phyloP scores from a whole-genome alignment of 2,329 filamentous ascomycete genomes.

The Rhynchosporium secalis region DNA sequence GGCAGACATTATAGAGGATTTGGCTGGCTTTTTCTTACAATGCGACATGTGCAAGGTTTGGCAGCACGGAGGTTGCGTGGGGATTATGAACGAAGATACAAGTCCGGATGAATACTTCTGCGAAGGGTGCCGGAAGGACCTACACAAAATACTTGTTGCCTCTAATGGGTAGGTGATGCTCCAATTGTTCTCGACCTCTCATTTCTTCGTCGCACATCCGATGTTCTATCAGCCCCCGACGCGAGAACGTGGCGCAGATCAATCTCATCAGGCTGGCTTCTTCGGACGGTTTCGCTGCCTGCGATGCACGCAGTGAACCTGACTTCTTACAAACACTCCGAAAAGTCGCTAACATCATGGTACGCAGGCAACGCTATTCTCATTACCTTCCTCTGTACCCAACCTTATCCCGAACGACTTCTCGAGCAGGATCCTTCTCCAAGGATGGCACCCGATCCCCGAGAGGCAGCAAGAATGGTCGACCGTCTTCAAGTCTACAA shows the following conservation, averaged over 20 bases:
- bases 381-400: constrained; percentile 63
- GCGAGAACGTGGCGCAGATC: constrained; percentile 40
- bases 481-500: constrained; percentile 45
- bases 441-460: constrained; percentile 61
- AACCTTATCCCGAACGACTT: constrained; percentile 53
- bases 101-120: constrained; percentile 98
- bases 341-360: constrained; percentile 43
- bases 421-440: constrained; percentile 63
- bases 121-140: constrained; percentile 87
- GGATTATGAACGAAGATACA: constrained; percentile 90
- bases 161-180: constrained; percentile 74
- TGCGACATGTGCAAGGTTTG: constrained; percentile 98
- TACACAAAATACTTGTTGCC: constrained; percentile 80
- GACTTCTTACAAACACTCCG: constrained; percentile 16
- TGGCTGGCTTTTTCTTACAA: constrained; percentile 95
- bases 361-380: constrained; percentile 62
- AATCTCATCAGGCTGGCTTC: constrained; percentile 40
- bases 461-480: constrained; percentile 57
- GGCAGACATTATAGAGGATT: constrained; percentile 65
- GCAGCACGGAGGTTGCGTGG: constrained; percentile 97
- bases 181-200: constrained; percentile 27
- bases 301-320: constrained; percentile 21
- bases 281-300: constrained; percentile 22
- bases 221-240: constrained; percentile 34
- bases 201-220: constrained; percentile 26